Percentiles rank a stretch among this genome's conserved stretches.
These are phyloP conservation scores for Allantophomopsis cytisporea DNA, from an alignment of 2,329 filamentous ascomycete species.

Conservation along the genomic window DNA sequence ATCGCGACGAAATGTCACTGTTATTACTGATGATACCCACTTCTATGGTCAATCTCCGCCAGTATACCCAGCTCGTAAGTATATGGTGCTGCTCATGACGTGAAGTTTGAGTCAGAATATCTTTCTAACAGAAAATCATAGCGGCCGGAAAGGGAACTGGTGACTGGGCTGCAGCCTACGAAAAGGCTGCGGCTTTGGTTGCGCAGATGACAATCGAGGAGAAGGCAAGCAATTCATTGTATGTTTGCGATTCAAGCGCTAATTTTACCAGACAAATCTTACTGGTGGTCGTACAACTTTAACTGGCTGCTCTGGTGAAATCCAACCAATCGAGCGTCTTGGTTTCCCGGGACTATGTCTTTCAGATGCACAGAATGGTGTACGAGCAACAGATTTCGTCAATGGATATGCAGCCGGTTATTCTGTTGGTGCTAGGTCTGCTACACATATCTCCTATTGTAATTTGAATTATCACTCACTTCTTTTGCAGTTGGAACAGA, in stretches of 20 bases:
- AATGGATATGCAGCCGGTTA: slow-evolving; percentile 11
- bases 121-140: slow-evolving; percentile 3
- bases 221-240: slow-evolving; percentile 31
- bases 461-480: slow-evolving; percentile 55
- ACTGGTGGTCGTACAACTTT: slow-evolving; percentile 37
- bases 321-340: slow-evolving; percentile 36
- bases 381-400: slow-evolving; percentile 45
- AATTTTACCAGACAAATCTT: slow-evolving; percentile 22
- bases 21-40: slow-evolving; percentile 17
- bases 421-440: slow-evolving; percentile 36
- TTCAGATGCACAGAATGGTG: slow-evolving; percentile 55
- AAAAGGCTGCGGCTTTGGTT: slow-evolving; percentile 53
- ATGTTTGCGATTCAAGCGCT: slow-evolving; percentile 41
- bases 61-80: slow-evolving; percentile 20
- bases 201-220: slow-evolving; percentile 26
- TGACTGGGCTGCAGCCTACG: slow-evolving; percentile 53
- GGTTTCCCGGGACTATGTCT: slow-evolving; percentile 48
- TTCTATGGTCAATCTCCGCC: slow-evolving; percentile 24
- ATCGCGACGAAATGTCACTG: background rate
- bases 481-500: slow-evolving; percentile 54
- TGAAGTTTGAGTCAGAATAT: background rate
- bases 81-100: background rate
- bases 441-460: slow-evolving; percentile 52
- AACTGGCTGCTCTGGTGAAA: slow-evolving; percentile 15
- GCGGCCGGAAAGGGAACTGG: slow-evolving; percentile 14